Evolutionary conservation across 2,329 filamentous ascomycete genomes (phyloP).

Genomic region (Penicillium glabrum): DNA sequence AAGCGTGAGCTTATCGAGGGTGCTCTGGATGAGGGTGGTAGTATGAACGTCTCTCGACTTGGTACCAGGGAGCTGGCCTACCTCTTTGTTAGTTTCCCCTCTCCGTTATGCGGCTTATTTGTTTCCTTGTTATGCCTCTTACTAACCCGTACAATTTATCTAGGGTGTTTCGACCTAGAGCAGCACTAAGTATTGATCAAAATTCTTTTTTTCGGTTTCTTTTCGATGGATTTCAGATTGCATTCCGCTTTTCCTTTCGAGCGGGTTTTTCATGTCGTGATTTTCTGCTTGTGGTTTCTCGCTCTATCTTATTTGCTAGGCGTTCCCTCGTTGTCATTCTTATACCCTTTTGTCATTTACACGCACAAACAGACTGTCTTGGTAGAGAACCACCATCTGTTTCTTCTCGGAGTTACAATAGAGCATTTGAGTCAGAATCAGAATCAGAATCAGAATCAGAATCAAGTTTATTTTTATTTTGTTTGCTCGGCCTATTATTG

Average conservation of each 20-base stretch:
- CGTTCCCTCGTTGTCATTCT: neutral
- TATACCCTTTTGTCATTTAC: neutral
- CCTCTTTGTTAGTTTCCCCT: constrained; percentile 56
- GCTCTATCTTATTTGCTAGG: neutral
- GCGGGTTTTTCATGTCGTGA: neutral
- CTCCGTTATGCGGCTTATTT: neutral
- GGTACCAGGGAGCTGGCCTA: constrained; percentile 66
- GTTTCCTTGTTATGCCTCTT: neutral
- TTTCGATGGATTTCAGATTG: neutral
- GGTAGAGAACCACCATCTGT: neutral
- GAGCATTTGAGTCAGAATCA: neutral
- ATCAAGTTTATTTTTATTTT: neutral
- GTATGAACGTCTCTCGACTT: constrained; percentile 66
- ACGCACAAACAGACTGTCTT: neutral
- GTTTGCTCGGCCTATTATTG: neutral
- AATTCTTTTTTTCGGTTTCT: neutral
- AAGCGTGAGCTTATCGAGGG: constrained; percentile 76
- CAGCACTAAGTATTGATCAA: neutral
- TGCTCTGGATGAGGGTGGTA: constrained; percentile 75
- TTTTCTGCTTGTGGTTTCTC: neutral
- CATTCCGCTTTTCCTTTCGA: neutral
- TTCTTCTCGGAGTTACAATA: neutral
- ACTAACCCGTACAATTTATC: constrained; percentile 5
- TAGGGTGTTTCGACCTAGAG: constrained; percentile 23
- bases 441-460: neutral